Base-by-base conservation (phyloP, 23 red algal species). In the Gracilaria vermiculophylla region DNA sequence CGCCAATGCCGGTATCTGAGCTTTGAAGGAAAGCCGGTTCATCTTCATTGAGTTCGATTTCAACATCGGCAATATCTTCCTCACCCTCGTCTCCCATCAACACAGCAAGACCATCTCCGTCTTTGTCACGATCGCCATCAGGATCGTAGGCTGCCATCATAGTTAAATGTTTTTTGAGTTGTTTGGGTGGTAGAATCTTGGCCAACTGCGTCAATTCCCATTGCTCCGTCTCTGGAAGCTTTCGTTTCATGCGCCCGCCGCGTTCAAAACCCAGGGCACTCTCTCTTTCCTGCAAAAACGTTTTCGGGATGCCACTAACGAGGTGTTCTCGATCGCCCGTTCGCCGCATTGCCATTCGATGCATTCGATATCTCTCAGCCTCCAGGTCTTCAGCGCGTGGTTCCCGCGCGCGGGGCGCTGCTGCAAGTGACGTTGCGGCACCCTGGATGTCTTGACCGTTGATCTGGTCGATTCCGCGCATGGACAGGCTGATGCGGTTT, bases 1-100 rank as follows among this genome's bases (percentile, higher is more conserved):
- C 66, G 2, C 81, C 80, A 35, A 41, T 48, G 48, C 60, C 43
- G 45, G 58, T 62, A 27, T 69, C 81, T 58, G 78, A 81, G 24
- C 36, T 77, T 24, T 69, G 82, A 24, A 97, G 78, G 56, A 97
- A 97, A 17, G 44, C 90, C 23, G 95, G 95, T 19, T 93, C 89
- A 32, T 86, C 90, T 78, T 97, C 95, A 80, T 97, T 97, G 24
- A 97, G 77, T 31, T 97, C 95, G 43, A 97, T 97, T 81, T 97
- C 95, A 28, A 89, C 53, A 28, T 94, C 95, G 9, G 80, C 90
- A 31, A 60, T 60, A 7, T 73, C 64, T 44, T 97, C 90, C 77
- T 93, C 89, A 27, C 67, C 67, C 55, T 93, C 78, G 41, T 91
- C 86, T 44, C 76, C 94, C 73, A 91, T 80, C 37, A 80, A 67